These are phyloP conservation scores for Podospora australis DNA, from an alignment of 495 filamentous ascomycete genomes.

Conservation along the genomic window DNA sequence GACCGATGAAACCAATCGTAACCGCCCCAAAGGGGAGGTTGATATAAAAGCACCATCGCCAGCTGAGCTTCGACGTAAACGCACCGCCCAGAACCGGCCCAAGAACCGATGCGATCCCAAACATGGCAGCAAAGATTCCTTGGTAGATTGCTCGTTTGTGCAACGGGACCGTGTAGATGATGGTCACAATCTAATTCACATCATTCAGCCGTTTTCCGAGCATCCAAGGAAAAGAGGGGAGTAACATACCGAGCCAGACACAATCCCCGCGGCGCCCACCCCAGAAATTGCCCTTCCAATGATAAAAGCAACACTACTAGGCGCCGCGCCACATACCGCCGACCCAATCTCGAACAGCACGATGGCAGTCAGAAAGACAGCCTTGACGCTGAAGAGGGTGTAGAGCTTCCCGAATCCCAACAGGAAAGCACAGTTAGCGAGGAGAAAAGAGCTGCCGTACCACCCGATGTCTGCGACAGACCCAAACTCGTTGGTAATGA, in stretches of 20 bases:
- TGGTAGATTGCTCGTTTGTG: slow-evolving; percentile 41
- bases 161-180: slow-evolving; percentile 41
- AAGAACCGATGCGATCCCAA: slow-evolving; percentile 61
- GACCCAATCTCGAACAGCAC: slow-evolving; percentile 48
- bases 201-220: slow-evolving; percentile 3
- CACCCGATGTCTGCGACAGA: slow-evolving; percentile 47
- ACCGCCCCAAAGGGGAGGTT: slow-evolving; percentile 63
- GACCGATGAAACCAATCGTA: slow-evolving; percentile 51
- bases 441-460: slow-evolving; percentile 49
- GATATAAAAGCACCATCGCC: slow-evolving; percentile 78
- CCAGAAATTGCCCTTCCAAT: slow-evolving; percentile 51
- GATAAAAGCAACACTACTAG: slow-evolving; percentile 46
- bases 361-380: slow-evolving; percentile 34
- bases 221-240: slow-evolving; percentile 31
- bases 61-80: slow-evolving; percentile 51
- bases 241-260: slow-evolving; percentile 27
- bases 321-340: slow-evolving; percentile 49
- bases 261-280: slow-evolving; percentile 37
- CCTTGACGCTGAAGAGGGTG: slow-evolving; percentile 39
- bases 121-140: slow-evolving; percentile 39
- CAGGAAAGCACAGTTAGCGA: slow-evolving; percentile 39
- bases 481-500: slow-evolving; percentile 44
- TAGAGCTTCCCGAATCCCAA: slow-evolving; percentile 49
- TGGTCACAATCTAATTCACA: slow-evolving; percentile 32
- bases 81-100: slow-evolving; percentile 56